These are phyloP conservation scores for Sedum album DNA, from an alignment of 164 flowering plant genomes.

Conservation along the genomic window DNA sequence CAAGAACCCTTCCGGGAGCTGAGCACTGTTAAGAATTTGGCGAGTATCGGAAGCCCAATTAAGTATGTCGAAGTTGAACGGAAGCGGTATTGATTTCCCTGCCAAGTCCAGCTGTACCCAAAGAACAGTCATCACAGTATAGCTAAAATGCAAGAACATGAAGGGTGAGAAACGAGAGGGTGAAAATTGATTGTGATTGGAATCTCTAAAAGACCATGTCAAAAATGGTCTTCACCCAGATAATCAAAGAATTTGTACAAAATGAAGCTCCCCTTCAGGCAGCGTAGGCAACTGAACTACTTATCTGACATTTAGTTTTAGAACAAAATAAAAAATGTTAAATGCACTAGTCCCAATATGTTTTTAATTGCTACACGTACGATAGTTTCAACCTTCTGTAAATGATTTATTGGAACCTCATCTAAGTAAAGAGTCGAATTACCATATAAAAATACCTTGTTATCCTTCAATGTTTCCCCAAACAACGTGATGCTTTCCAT, in stretches of 20 bases:
- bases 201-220: background rate
- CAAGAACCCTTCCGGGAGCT: conserved; percentile 55
- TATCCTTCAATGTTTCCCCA: conserved; percentile 57
- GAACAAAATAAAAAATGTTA: no score
- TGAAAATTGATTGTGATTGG: background rate
- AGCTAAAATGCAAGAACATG: background rate
- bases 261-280: background rate
- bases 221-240: background rate
- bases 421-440: background rate
- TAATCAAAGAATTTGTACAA: background rate
- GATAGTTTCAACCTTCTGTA: background rate
- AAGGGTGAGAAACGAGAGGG: background rate
- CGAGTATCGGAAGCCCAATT: conserved; percentile 81
- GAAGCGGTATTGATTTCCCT: conserved; percentile 56
- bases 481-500: conserved; percentile 33
- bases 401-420: background rate
- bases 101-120: conserved; percentile 44
- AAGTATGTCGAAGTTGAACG: conserved; percentile 61
- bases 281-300: no score
- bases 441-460: conserved; percentile 45
- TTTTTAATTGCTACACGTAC: background rate
- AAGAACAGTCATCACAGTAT: background rate
- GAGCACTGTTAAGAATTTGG: conserved; percentile 41
- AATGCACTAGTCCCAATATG: background rate
- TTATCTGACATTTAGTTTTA: no score